Conservation (phyloP, 2,329 filamentous ascomycete species). For the Talaromyces sp. region DNA sequence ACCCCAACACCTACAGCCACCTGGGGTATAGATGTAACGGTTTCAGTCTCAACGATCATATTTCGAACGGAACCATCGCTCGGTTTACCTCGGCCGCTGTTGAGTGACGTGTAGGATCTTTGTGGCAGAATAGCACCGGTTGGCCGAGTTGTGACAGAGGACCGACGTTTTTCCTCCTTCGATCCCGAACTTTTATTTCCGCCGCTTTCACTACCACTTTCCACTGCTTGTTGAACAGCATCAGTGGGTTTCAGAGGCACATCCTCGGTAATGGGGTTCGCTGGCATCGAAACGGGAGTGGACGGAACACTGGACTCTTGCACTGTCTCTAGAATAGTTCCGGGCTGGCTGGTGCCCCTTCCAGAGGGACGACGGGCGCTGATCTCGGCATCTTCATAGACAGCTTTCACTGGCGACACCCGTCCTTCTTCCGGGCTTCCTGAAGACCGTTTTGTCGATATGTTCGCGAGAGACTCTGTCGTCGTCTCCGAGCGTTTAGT, state of each 20-base stretch:
- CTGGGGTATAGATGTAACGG: slow-evolving; percentile 85
- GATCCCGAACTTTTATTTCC: slow-evolving; percentile 36
- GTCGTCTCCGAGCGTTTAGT: slow-evolving; percentile 25
- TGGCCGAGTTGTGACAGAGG: slow-evolving; percentile 37
- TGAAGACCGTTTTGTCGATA: slow-evolving; percentile 32
- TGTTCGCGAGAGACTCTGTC: slow-evolving; percentile 31
- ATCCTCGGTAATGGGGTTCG: slow-evolving; percentile 38
- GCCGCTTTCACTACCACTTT: slow-evolving; percentile 59
- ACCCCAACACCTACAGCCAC: slow-evolving; percentile 64
- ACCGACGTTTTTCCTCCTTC: slow-evolving; percentile 37
- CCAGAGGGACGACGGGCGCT: slow-evolving; percentile 54
- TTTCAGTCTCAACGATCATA: slow-evolving; percentile 98
- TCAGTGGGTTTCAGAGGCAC: slow-evolving; percentile 37
- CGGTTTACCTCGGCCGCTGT: slow-evolving; percentile 62
- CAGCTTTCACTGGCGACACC: slow-evolving; percentile 27
- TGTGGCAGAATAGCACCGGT: slow-evolving; percentile 58
- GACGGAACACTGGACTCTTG: slow-evolving; percentile 80
- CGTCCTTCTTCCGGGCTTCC: slow-evolving; percentile 26
- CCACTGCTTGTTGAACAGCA: slow-evolving; percentile 49
- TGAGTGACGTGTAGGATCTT: slow-evolving; percentile 66
- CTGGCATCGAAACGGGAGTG: slow-evolving; percentile 54
- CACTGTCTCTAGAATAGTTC: slow-evolving; percentile 76
- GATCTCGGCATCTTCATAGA: slow-evolving; percentile 45
- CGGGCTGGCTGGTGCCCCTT: slow-evolving; percentile 57
- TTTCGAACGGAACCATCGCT: slow-evolving; percentile 74